A percentile compares a stretch with the other conserved stretches of the same genome.
Evolutionary conservation across 805 yeast species (phyloP).

Genomic region (Metschnikowia orientalis): DNA sequence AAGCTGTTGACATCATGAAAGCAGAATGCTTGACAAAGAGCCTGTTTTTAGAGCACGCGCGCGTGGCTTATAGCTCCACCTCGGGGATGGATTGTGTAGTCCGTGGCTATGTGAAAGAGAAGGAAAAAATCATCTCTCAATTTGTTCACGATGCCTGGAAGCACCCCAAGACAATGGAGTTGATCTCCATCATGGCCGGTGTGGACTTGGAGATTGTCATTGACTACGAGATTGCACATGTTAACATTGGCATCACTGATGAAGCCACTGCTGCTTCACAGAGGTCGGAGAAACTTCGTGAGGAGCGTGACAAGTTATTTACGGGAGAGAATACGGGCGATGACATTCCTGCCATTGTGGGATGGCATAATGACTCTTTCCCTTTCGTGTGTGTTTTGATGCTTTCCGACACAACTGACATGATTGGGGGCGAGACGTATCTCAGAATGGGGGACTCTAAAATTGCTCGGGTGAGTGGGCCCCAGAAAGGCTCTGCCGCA

Average conservation of each 20-base stretch:
- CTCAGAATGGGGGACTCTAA: slow-evolving; percentile 40
- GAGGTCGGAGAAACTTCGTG: slow-evolving; percentile 11
- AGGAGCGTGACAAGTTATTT: slow-evolving; percentile 9
- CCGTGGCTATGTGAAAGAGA: slow-evolving; percentile 47
- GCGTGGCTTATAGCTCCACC: slow-evolving; percentile 41
- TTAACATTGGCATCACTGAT: slow-evolving; percentile 46
- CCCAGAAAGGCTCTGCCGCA: slow-evolving; percentile 17
- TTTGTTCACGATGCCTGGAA: slow-evolving; percentile 56
- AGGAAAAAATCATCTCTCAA: slow-evolving; percentile 35
- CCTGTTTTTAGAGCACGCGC: slow-evolving; percentile 41
- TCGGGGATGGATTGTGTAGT: slow-evolving; percentile 46
- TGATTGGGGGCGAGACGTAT: slow-evolving; percentile 61
- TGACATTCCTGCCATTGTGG: slow-evolving; percentile 52
- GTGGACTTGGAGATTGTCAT: slow-evolving; percentile 50
- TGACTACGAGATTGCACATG: slow-evolving; percentile 56
- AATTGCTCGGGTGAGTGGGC: slow-evolving; percentile 17
- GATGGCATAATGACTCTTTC: slow-evolving; percentile 62
- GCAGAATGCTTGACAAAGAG: slow-evolving; percentile 49
- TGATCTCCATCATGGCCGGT: slow-evolving; percentile 55
- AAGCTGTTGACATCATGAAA: slow-evolving; percentile 56
- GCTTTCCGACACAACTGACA: slow-evolving; percentile 53
- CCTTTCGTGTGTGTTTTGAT: slow-evolving; percentile 63
- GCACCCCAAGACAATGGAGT: slow-evolving; percentile 52
- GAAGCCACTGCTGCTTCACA: slow-evolving; percentile 31
- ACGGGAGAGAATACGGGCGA: slow-evolving; percentile 22